Conservation (phyloP, 1,139 yeast species). For the Suhomyces bolitotheri region DNA sequence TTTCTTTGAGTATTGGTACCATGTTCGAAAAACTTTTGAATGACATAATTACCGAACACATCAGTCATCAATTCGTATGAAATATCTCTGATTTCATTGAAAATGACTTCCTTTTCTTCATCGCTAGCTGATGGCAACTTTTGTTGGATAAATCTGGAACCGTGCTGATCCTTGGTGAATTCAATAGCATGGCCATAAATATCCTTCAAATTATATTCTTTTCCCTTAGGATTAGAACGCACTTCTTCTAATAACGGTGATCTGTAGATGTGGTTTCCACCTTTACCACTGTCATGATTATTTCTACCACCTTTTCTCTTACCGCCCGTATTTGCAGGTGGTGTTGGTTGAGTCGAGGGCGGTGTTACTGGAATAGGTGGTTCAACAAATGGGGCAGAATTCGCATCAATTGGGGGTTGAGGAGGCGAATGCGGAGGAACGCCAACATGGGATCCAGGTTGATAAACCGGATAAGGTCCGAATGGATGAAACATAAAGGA, state of each 20-base stretch:
- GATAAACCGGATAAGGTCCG: constrained; percentile 49
- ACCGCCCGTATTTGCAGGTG: constrained; percentile 2
- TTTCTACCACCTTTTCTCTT: constrained; percentile 12
- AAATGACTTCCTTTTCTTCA: constrained; percentile 76
- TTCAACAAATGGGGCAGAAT: constrained; percentile 2
- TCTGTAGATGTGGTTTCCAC: constrained; percentile 53
- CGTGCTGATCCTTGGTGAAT: constrained; percentile 95
- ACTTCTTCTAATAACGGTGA: constrained; percentile 87
- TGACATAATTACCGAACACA: constrained; percentile 96
- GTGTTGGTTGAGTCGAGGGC: constrained; percentile 4
- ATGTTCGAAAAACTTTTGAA: constrained; percentile 88
- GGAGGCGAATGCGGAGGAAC: constrained; percentile 14
- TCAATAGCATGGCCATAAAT: constrained; percentile 88
- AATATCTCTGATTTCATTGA: constrained; percentile 77
- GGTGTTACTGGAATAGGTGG: constrained; percentile 4
- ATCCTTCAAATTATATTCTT: constrained; percentile 65
- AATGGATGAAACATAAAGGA: constrained; percentile 53
- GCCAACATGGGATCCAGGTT: constrained; percentile 22
- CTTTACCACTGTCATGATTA: constrained; percentile 16
- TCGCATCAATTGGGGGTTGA: constrained; percentile 14
- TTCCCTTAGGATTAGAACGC: constrained; percentile 64
- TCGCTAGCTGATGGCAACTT: constrained; percentile 64
- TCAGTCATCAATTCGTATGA: constrained; percentile 87
- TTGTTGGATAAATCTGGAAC: constrained; percentile 93
- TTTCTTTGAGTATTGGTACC: constrained; percentile 73